Evolutionary conservation across 148 eudicot genomes (phyloP).

Genomic region (Fagopyrum homotropicum): DNA sequence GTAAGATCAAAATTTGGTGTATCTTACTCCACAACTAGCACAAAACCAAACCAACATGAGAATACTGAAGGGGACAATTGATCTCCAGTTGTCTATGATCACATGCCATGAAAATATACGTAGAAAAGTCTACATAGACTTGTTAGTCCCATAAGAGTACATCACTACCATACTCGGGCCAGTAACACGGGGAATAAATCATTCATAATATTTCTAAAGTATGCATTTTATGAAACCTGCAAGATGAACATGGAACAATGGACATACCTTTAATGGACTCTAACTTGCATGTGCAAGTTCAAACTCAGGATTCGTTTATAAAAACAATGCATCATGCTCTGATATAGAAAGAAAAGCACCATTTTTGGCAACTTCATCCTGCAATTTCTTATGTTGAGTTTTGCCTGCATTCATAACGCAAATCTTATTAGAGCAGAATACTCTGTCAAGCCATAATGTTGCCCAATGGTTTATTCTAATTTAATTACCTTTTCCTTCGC

Average conservation of each 20-base stretch:
- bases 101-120: neutral
- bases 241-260: slow-evolving; percentile 1
- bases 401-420: slow-evolving; percentile 42
- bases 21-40: slow-evolving; percentile 28
- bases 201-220: neutral
- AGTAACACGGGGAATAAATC: neutral
- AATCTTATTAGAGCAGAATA: neutral
- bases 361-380: slow-evolving; percentile 50
- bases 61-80: neutral
- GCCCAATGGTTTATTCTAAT: neutral
- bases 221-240: neutral
- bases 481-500: slow-evolving; percentile 61
- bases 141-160: neutral
- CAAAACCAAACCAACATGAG: slow-evolving; percentile 1
- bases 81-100: neutral
- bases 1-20: slow-evolving; percentile 44
- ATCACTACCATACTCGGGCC: neutral
- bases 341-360: slow-evolving; percentile 52
- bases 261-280: slow-evolving; percentile 57
- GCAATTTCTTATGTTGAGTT: slow-evolving; percentile 43
- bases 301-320: slow-evolving; percentile 40
- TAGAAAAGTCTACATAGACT: neutral
- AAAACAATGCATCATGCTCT: slow-evolving; percentile 61
- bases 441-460: neutral
- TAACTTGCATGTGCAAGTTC: slow-evolving; percentile 49